Conservation (phyloP, 1,284 basidiomycete species). For the Puccinia hordei region DNA sequence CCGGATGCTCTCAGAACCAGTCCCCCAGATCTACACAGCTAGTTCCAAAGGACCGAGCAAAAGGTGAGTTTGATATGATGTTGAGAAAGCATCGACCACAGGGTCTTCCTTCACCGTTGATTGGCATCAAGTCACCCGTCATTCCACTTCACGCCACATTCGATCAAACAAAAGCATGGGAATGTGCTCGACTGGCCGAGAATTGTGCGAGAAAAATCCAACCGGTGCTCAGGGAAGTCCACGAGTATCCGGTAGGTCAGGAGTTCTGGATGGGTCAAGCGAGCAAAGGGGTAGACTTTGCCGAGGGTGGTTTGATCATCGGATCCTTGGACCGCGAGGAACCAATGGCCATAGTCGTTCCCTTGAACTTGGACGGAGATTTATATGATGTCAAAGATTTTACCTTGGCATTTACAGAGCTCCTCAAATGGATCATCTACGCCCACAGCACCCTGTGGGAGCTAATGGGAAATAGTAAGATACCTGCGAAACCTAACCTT, state of each 20-base stretch:
- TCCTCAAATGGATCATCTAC: not conserved
- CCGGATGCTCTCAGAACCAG: not conserved
- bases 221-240: not conserved
- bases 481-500: not conserved
- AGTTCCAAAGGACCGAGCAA: not conserved
- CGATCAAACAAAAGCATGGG: not conserved
- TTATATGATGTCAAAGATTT: not conserved
- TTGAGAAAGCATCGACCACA: not conserved
- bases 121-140: not conserved
- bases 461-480: not conserved
- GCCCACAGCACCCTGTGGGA: not conserved
- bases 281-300: not conserved
- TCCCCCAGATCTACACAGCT: not conserved
- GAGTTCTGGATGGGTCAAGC: not conserved
- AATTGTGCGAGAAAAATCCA: not conserved
- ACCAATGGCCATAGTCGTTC: not conserved
- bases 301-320: not conserved
- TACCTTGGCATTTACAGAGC: not conserved
- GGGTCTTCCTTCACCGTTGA: not conserved
- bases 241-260: not conserved
- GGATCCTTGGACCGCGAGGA: not conserved
- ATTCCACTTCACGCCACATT: not conserved
- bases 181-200: not conserved
- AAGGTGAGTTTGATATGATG: not conserved
- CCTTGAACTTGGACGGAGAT: not conserved